Evolutionary conservation across 768 basidiomycete species (phyloP).

Genomic region (Trametes villosa): DNA sequence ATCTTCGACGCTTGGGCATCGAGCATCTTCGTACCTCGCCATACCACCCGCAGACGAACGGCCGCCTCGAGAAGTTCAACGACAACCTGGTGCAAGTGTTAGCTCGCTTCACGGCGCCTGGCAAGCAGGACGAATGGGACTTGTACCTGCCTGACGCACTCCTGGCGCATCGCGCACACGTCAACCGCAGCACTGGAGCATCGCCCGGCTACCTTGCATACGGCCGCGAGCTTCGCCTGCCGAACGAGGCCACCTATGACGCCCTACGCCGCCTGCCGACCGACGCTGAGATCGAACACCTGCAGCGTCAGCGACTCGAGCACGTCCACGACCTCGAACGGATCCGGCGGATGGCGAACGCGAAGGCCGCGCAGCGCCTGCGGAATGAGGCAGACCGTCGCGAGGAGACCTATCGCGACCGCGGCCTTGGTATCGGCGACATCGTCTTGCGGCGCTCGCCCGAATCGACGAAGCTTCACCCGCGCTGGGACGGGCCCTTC

Average conservation of each 20-base stretch:
- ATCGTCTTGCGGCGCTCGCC: slow-evolving; percentile 24
- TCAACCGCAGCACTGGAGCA: slow-evolving; percentile 11
- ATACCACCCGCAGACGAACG: slow-evolving; percentile 14
- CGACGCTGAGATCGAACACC: slow-evolving; percentile 22
- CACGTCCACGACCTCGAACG: slow-evolving; percentile 26
- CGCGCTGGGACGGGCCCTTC: slow-evolving; percentile 32
- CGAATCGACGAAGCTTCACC: slow-evolving; percentile 27
- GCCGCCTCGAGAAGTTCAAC: slow-evolving; percentile 8
- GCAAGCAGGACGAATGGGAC: slow-evolving; percentile 19
- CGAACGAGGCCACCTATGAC: slow-evolving; percentile 21
- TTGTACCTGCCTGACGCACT: slow-evolving; percentile 26
- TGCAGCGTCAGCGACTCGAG: slow-evolving; percentile 25
- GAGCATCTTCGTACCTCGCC: slow-evolving; percentile 28
- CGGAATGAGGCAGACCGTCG: slow-evolving; percentile 21
- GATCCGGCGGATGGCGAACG: slow-evolving; percentile 25
- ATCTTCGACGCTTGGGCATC: slow-evolving; percentile 16
- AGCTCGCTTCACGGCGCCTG: slow-evolving; percentile 15
- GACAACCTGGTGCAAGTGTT: slow-evolving; percentile 20
- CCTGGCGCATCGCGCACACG: slow-evolving; percentile 26
- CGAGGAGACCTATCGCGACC: slow-evolving; percentile 23
- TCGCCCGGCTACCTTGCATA: slow-evolving; percentile 26
- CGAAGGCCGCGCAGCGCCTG: slow-evolving; percentile 22
- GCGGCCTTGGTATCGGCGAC: slow-evolving; percentile 24
- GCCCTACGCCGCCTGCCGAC: slow-evolving; percentile 23
- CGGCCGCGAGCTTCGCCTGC: slow-evolving; percentile 24